phyloP scores from a whole-genome alignment of 306 rosid genomes.

The Cotoneaster glaucophyllus region DNA sequence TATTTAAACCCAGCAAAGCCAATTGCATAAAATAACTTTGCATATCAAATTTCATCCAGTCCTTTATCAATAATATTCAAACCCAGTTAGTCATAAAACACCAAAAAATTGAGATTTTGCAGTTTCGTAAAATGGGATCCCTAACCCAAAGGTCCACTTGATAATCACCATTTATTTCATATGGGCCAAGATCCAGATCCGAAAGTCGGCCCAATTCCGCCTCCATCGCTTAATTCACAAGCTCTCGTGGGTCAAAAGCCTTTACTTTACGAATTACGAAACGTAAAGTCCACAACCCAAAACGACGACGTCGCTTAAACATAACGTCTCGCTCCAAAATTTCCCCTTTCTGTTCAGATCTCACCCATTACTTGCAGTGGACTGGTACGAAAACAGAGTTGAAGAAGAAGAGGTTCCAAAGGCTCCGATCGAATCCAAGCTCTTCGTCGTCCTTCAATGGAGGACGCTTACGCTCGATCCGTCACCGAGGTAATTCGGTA shows the following conservation, averaged over 20 bases:
- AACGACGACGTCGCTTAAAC: neutral
- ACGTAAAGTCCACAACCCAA: neutral
- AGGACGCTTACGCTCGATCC: slow-evolving; percentile 91
- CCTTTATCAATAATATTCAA: no score
- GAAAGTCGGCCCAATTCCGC: neutral
- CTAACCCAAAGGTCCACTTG: no score
- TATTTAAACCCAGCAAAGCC: no score
- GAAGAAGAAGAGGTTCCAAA: neutral
- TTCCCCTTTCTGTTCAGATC: neutral
- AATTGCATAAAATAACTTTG: no score
- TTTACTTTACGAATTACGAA: no score
- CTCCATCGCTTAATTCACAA: no score
- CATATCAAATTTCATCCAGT: no score
- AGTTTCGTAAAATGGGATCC: no score
- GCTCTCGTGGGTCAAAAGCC: no score
- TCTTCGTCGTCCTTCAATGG: slow-evolving; percentile 41
- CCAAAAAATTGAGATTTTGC: no score
- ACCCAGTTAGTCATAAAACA: no score
- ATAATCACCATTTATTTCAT: no score
- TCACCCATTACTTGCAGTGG: neutral
- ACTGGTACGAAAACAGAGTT: neutral
- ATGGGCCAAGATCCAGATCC: neutral
- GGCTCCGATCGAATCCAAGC: slow-evolving; percentile 42
- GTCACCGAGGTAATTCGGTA: slow-evolving; percentile 49
- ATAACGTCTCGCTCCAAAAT: neutral